phyloP scores from a whole-genome alignment of 2,329 filamentous ascomycete species.

The Diaporthe helianthi region DNA sequence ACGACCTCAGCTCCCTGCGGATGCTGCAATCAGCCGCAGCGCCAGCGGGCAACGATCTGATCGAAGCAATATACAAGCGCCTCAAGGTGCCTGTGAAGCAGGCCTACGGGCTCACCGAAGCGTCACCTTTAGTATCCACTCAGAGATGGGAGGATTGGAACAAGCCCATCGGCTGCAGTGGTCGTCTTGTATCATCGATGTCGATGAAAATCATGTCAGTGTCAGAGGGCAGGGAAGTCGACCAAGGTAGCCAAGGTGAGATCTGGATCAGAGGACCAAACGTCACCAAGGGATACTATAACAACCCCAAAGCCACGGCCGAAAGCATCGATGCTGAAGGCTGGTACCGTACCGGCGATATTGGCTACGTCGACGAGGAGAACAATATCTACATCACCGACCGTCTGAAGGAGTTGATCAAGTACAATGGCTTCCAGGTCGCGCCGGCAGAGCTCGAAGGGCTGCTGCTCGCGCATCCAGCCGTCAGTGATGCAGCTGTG shows the following conservation, averaged over 20 bases:
- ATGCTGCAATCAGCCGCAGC: slow-evolving; percentile 60
- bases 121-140: slow-evolving; percentile 77
- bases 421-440: slow-evolving; percentile 26
- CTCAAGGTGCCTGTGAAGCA: slow-evolving; percentile 85
- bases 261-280: slow-evolving; percentile 57
- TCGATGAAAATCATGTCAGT: slow-evolving; percentile 82
- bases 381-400: slow-evolving; percentile 59
- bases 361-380: slow-evolving; percentile 44
- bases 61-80: slow-evolving; percentile 75
- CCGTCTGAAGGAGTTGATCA: slow-evolving; percentile 52
- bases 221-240: slow-evolving; percentile 63
- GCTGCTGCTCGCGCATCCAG: slow-evolving; percentile 12
- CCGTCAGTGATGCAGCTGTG: slow-evolving; percentile 17
- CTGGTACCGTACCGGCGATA: slow-evolving; percentile 65
- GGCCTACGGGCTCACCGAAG: slow-evolving; percentile 91
- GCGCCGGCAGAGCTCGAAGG: slow-evolving; percentile 24
- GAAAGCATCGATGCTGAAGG: slow-evolving; percentile 58
- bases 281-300: slow-evolving; percentile 66
- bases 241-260: slow-evolving; percentile 48
- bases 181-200: slow-evolving; percentile 78
- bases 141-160: slow-evolving; percentile 80
- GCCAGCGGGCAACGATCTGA: slow-evolving; percentile 66
- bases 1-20: slow-evolving; percentile 59
- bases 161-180: slow-evolving; percentile 77
- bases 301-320: slow-evolving; percentile 59